These are phyloP conservation scores for Hypoxylon trugodes DNA, from an alignment of 495 filamentous ascomycete species.

Conservation along the genomic window DNA sequence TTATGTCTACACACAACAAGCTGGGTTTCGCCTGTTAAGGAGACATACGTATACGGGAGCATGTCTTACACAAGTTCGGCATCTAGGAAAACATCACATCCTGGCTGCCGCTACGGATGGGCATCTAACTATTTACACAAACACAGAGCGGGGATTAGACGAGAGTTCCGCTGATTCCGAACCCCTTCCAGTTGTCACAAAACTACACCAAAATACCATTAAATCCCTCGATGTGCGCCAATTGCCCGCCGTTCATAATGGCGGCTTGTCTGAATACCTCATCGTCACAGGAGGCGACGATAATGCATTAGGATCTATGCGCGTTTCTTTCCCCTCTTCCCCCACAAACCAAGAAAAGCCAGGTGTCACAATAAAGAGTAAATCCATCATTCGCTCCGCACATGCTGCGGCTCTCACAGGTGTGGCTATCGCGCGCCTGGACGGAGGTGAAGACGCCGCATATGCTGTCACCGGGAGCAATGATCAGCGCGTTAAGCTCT, in stretches of 20 bases:
- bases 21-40: constrained; percentile 63
- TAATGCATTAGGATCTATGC: constrained; percentile 72
- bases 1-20: constrained; percentile 64
- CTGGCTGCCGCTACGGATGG: constrained; percentile 59
- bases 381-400: constrained; percentile 70
- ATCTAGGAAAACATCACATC: constrained; percentile 62
- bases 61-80: constrained; percentile 75
- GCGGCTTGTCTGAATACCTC: constrained; percentile 47
- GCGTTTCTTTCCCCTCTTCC: constrained; percentile 24
- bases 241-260: constrained; percentile 32
- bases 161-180: background rate
- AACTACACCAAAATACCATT: constrained; percentile 78
- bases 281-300: constrained; percentile 86
- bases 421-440: constrained; percentile 56
- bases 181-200: constrained; percentile 40
- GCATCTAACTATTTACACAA: constrained; percentile 50
- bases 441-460: constrained; percentile 14
- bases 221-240: constrained; percentile 61
- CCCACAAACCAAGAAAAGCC: background rate
- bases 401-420: constrained; percentile 85
- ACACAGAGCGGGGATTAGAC: background rate
- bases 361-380: constrained; percentile 41
- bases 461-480: constrained; percentile 72
- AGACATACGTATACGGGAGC: constrained; percentile 74
- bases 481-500: constrained; percentile 83